Conservation (phyloP, 2,329 filamentous ascomycete genomes). For the Colletotrichum horii region DNA sequence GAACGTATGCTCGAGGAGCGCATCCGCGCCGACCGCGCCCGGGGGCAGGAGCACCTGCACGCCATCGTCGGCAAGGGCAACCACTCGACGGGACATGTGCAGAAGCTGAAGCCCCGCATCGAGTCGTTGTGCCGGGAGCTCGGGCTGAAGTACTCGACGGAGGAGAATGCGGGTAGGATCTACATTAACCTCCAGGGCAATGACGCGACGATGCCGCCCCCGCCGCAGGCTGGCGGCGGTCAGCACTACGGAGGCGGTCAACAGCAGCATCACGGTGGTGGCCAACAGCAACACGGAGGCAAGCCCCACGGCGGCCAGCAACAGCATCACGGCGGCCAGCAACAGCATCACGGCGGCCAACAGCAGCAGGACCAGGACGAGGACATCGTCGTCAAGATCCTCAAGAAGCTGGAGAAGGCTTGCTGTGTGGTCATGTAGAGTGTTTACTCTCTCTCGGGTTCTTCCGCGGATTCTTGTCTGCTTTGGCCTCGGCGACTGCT, state of each 20-base stretch:
- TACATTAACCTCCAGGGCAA: constrained; percentile 86
- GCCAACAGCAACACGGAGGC: constrained; percentile 44
- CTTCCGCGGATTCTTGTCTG: not conserved
- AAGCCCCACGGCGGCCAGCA: constrained; percentile 38
- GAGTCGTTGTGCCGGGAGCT: constrained; percentile 85
- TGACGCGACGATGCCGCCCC: constrained; percentile 53
- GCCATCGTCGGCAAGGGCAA: constrained; percentile 97
- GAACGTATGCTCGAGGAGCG: constrained; percentile 87
- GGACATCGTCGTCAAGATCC: constrained; percentile 64
- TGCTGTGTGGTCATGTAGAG: constrained; percentile 80
- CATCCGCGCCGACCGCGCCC: constrained; percentile 76
- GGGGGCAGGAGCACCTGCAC: constrained; percentile 83
- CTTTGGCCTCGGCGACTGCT: not conserved
- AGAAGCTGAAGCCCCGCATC: constrained; percentile 95
- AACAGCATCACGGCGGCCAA: constrained; percentile 36
- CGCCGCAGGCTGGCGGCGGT: constrained; percentile 43
- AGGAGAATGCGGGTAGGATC: constrained; percentile 88
- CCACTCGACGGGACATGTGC: constrained; percentile 80
- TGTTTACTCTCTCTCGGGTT: not conserved
- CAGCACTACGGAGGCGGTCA: constrained; percentile 46
- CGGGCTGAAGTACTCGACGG: constrained; percentile 81
- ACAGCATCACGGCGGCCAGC: constrained; percentile 38
- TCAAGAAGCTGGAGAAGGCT: constrained; percentile 69
- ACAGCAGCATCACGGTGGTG: constrained; percentile 43
- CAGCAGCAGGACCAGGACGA: constrained; percentile 60